phyloP scores from a whole-genome alignment of 768 basidiomycete genomes.

The Mycena rosella region DNA sequence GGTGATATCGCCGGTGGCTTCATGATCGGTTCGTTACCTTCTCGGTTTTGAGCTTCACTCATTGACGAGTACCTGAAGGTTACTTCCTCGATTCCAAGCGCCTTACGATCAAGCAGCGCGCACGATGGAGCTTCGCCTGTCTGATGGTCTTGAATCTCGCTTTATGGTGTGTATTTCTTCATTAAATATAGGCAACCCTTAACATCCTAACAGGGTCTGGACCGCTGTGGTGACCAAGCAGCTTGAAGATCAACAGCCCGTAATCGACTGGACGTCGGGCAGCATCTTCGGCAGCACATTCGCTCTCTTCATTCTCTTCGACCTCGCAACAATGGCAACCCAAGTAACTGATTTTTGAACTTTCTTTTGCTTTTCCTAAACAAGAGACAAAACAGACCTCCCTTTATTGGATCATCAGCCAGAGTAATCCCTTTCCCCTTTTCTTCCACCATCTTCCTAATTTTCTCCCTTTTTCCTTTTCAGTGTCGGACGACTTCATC shows the following conservation, averaged over 20 bases:
- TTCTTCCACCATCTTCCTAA: background rate
- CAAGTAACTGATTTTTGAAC: constrained; percentile 22
- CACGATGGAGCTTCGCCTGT: constrained; percentile 45
- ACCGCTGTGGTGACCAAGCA: constrained; percentile 49
- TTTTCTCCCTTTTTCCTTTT: background rate
- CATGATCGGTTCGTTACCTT: no score
- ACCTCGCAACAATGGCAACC: constrained; percentile 50
- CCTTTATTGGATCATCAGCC: constrained; percentile 49
- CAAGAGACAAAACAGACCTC: no score
- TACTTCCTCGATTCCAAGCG: constrained; percentile 47
- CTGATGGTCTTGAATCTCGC: constrained; percentile 48
- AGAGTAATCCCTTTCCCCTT: no score
- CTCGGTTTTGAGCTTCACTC: no score
- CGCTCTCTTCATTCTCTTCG: constrained; percentile 47
- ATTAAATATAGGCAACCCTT: background rate
- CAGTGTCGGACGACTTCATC: constrained; percentile 52
- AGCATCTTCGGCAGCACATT: constrained; percentile 46
- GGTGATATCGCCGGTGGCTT: constrained; percentile 43
- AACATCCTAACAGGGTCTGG: constrained; percentile 42
- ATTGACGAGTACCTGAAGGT: no score
- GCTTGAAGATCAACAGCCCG: constrained; percentile 45
- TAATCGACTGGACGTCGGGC: constrained; percentile 50
- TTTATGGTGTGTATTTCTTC: constrained; percentile 38
- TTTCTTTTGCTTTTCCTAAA: no score
- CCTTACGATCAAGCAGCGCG: constrained; percentile 47